Percentiles rank a stretch among this genome's conserved stretches.
phyloP scores from a whole-genome alignment of 331 rosid genomes.

The Saraca asoca region DNA sequence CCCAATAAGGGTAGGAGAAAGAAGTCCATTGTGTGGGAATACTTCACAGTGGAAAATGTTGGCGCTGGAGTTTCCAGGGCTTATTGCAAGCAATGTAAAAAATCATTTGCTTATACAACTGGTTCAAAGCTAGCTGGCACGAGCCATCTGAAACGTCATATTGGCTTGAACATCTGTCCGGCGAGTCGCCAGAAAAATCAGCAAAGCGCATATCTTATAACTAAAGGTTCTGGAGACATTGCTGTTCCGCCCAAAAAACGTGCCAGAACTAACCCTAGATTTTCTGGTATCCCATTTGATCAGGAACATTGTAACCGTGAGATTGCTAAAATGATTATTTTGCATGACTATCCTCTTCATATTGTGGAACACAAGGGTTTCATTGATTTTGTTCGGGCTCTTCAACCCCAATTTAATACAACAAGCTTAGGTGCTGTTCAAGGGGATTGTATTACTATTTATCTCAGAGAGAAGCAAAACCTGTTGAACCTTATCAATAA shows the following conservation, averaged over 20 bases:
- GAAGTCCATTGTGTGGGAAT: conserved; percentile 88
- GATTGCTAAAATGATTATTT: conserved; percentile 74
- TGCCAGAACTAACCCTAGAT: conserved; percentile 41
- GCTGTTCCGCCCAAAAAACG: conserved; percentile 62
- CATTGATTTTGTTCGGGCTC: conserved; percentile 57
- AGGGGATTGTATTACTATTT: conserved; percentile 57
- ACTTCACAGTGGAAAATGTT: conserved; percentile 68
- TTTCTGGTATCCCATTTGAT: conserved; percentile 56
- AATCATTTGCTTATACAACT: conserved; percentile 77
- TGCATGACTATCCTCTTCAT: conserved; percentile 89
- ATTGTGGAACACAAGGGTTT: conserved; percentile 80
- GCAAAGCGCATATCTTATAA: conserved; percentile 33
- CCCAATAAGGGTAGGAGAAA: conserved; percentile 62
- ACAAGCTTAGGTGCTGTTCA: conserved; percentile 48
- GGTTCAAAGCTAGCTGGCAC: conserved; percentile 84
- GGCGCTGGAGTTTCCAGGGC: conserved; percentile 69
- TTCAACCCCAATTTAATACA: conserved; percentile 78
- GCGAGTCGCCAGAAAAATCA: conserved; percentile 63
- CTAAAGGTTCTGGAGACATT: conserved; percentile 34
- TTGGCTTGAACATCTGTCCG: conserved; percentile 74
- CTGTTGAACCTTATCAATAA: conserved; percentile 58
- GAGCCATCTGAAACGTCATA: conserved; percentile 84
- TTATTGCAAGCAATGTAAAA: conserved; percentile 77
- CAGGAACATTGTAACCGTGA: conserved; percentile 64
- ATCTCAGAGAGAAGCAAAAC: conserved; percentile 63